A percentile compares a stretch with the other conserved stretches of the same genome.
phyloP scores from a whole-genome alignment of 192 early-diverging fungal genomes.

The Phycomyces blakesleeanus region DNA sequence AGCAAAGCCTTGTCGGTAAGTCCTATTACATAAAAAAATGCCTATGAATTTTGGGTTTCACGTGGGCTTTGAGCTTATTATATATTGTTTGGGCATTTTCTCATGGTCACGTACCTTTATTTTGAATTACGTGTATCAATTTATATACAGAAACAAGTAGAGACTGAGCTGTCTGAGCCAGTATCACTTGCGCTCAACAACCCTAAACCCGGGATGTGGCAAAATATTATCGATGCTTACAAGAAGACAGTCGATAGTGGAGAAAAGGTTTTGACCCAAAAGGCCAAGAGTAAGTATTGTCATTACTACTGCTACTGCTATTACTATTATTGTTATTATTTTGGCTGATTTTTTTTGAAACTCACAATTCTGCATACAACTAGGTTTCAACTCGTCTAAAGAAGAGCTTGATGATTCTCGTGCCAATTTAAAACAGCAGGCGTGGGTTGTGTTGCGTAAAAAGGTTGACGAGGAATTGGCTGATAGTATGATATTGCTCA shows the following conservation, averaged over 20 bases:
- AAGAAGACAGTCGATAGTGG: constrained; percentile 52
- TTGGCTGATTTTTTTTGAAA: too few relatives aligned
- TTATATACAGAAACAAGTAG: constrained; percentile 39
- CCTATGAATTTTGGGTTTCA: too few relatives aligned
- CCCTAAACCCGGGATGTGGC: constrained; percentile 68
- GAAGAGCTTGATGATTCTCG: constrained; percentile 52
- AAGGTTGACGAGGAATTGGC: constrained; percentile 76
- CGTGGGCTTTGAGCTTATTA: neutral
- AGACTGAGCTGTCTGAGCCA: constrained; percentile 63
- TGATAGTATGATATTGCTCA: constrained; percentile 79
- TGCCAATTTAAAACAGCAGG: constrained; percentile 52
- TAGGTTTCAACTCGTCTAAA: constrained; percentile 47
- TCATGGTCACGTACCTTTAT: neutral
- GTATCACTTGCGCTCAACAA: constrained; percentile 68
- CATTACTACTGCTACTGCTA: too few relatives aligned
- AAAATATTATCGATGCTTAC: constrained; percentile 57
- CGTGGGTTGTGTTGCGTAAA: constrained; percentile 74
- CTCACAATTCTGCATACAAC: neutral
- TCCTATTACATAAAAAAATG: constrained; percentile 18
- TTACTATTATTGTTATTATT: neutral
- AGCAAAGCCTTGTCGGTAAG: constrained; percentile 46
- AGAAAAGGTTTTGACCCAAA: constrained; percentile 46
- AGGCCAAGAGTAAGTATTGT: constrained; percentile 44
- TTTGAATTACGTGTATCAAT: constrained; percentile 25
- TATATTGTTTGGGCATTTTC: too few relatives aligned